These are phyloP conservation scores for Nissolia schottii DNA, from an alignment of 306 rosid genomes.

Conservation along the genomic window DNA sequence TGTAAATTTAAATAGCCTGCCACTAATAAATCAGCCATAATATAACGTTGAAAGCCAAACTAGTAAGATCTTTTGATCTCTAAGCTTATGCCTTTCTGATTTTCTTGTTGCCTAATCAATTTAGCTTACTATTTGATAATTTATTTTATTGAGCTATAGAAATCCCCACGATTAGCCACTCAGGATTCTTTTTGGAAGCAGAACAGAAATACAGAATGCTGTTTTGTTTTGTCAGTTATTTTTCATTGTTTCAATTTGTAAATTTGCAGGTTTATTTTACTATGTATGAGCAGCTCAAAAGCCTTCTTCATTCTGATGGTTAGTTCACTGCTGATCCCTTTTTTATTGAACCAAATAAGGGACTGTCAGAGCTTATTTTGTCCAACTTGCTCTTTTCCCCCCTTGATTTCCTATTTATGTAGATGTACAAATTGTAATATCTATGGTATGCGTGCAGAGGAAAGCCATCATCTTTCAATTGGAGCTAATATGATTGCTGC, in stretches of 20 bases:
- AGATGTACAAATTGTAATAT: constrained; percentile 1
- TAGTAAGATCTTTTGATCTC: neutral
- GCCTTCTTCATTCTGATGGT: constrained; percentile 56
- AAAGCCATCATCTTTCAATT: constrained; percentile 59
- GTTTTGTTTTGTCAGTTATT: neutral
- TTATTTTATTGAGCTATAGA: neutral
- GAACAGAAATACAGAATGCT: no score
- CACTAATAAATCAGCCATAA: neutral
- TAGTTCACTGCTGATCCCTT: constrained; percentile 28
- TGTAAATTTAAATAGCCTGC: neutral
- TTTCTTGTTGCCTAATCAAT: neutral
- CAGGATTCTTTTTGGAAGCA: constrained; percentile 6
- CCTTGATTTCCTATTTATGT: neutral
- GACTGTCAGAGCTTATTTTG: neutral
- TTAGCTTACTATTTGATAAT: neutral
- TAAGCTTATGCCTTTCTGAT: neutral
- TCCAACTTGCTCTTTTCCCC: neutral
- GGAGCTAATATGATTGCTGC: constrained; percentile 90
- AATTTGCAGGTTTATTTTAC: constrained; percentile 67
- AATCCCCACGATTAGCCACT: neutral
- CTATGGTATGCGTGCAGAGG: constrained; percentile 46
- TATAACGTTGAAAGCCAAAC: neutral
- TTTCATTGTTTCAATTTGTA: constrained; percentile 12
- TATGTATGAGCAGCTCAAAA: constrained; percentile 64
- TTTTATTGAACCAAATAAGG: neutral